phyloP scores from a whole-genome alignment of 1,284 basidiomycete genomes.

The Malassezia slooffiae region DNA sequence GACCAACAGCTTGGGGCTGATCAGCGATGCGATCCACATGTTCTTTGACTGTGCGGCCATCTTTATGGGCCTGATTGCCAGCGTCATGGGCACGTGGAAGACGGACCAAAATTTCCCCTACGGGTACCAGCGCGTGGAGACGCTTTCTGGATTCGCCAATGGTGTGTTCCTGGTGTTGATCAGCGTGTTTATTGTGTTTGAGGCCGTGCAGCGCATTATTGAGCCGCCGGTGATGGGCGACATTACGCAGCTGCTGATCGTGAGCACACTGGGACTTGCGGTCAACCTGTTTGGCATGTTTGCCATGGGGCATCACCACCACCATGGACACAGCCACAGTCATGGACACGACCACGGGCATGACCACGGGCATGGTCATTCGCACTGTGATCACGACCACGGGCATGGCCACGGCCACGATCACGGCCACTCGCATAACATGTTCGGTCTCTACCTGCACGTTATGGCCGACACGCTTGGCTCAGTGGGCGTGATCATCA shows the following conservation, averaged over 20 bases:
- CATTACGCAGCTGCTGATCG: slow-evolving; percentile 78
- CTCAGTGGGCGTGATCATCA: slow-evolving; percentile 96
- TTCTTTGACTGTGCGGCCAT: slow-evolving; percentile 98
- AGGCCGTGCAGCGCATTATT: slow-evolving; percentile 87
- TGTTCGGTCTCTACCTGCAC: slow-evolving; percentile 91
- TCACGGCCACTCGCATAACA: slow-evolving; percentile 68
- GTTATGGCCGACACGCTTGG: slow-evolving; percentile 55
- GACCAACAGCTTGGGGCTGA: slow-evolving; percentile 92
- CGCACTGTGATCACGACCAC: slow-evolving; percentile 49
- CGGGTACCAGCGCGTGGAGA: slow-evolving; percentile 97
- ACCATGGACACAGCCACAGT: slow-evolving; percentile 22
- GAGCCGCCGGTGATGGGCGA: slow-evolving; percentile 92
- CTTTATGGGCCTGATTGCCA: slow-evolving; percentile 86
- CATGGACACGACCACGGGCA: slow-evolving; percentile 6
- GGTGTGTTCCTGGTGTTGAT: slow-evolving; percentile 93
- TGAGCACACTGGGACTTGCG: slow-evolving; percentile 74
- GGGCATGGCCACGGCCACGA: slow-evolving; percentile 50
- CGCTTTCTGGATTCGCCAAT: slow-evolving; percentile 93
- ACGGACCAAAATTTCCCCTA: slow-evolving; percentile 90
- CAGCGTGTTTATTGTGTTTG: slow-evolving; percentile 95
- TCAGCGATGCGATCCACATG: slow-evolving; percentile 99
- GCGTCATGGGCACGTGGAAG: slow-evolving; percentile 94
- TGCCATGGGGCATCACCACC: slow-evolving; percentile 63
- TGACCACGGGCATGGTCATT: slow-evolving; percentile 44
- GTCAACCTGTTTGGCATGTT: slow-evolving; percentile 99